A percentile compares a stretch with the other conserved stretches of the same genome.
These are phyloP conservation scores for Aspergillus viridinutans DNA, from an alignment of 2,329 filamentous ascomycete species.

Conservation along the genomic window DNA sequence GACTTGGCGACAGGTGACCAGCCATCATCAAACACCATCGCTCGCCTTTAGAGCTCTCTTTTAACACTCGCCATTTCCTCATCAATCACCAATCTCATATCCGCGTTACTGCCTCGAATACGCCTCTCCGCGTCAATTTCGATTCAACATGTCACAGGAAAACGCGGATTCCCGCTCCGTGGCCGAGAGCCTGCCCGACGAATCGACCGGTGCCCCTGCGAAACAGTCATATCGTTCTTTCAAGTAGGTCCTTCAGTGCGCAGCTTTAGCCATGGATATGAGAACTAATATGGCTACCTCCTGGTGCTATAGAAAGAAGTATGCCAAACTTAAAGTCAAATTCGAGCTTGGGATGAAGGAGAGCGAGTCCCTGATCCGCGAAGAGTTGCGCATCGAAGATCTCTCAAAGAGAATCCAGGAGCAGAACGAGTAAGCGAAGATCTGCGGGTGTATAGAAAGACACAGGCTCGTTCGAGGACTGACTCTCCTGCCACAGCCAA, in stretches of 20 bases:
- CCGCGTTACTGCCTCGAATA: neutral
- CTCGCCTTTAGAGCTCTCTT: slow-evolving; percentile 4
- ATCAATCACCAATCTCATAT: neutral
- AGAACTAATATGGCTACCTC: slow-evolving; percentile 5
- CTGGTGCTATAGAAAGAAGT: slow-evolving; percentile 67
- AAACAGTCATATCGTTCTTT: slow-evolving; percentile 61
- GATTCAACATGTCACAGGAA: slow-evolving; percentile 31
- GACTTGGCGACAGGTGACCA: slow-evolving; percentile 19
- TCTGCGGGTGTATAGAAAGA: slow-evolving; percentile 6
- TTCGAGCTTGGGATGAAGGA: slow-evolving; percentile 80
- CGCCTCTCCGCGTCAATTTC: neutral
- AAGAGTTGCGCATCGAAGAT: slow-evolving; percentile 75
- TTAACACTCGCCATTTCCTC: neutral
- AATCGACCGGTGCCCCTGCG: slow-evolving; percentile 33
- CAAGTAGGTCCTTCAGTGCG: slow-evolving; percentile 47
- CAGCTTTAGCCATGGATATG: neutral
- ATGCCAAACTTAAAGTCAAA: slow-evolving; percentile 75
- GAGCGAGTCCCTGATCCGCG: slow-evolving; percentile 57
- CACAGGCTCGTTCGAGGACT: slow-evolving; percentile 3
- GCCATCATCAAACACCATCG: slow-evolving; percentile 7
- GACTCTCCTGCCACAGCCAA: slow-evolving; percentile 55
- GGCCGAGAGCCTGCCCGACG: slow-evolving; percentile 31
- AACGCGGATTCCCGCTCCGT: slow-evolving; percentile 23
- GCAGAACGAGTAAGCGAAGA: slow-evolving; percentile 74
- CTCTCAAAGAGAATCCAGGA: slow-evolving; percentile 80